Base-by-base conservation (phyloP, 2,329 filamentous ascomycete genomes). In the Trichoderma lentiforme region DNA sequence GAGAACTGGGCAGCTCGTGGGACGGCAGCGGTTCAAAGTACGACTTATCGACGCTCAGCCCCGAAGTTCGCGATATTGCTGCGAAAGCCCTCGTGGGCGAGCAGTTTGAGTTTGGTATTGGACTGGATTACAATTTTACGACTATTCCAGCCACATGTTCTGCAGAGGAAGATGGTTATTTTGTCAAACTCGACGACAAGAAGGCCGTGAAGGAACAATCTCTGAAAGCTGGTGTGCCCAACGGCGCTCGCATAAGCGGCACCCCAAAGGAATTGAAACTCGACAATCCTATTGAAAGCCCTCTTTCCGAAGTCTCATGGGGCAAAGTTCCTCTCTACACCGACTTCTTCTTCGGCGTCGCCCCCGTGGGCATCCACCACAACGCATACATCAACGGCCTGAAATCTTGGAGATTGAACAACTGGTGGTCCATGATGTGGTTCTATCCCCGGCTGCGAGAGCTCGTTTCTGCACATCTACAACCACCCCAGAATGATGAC, bases 101-200 rank as follows among this genome's bases (percentile, higher is more conserved):
- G 21, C 74, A 76, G 4, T 82, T 83, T 60, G 81, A 83, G 58
- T 83, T 81, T 24, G 80, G 81, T 6, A 83, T 83, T 26, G 81
- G 81, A 0, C 73, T 83, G 4, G 81, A 82, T 70, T 81, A 82
- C 77, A 79, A 78, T 74, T 82, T 80, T 67, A 78, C 76, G 60
- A 82, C 81, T 1, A 80, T 80, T 12, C 79, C 68, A 26, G 43
- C 60, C 0, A 71, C 43, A 78, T 82, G 80, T 1, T 70, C 67
- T 11, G 76, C 81, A 11, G 79, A 82, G 62, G 80, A 82, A 51
- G 80, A 82, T 67, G 80, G 80, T 6, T 77, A 71, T 53, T 83
- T 83, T 32, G 78, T 81, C 28, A 56, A 73, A 18, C 74, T 82
- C 6, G 73, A 75, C 61, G 75, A 82, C 72, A 18, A 60, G 3